Evolutionary conservation across 2,329 filamentous ascomycete genomes (phyloP), one percentile per base, ranked within the genome.

Genomic region (Cladophialophora yegresii): DNA sequence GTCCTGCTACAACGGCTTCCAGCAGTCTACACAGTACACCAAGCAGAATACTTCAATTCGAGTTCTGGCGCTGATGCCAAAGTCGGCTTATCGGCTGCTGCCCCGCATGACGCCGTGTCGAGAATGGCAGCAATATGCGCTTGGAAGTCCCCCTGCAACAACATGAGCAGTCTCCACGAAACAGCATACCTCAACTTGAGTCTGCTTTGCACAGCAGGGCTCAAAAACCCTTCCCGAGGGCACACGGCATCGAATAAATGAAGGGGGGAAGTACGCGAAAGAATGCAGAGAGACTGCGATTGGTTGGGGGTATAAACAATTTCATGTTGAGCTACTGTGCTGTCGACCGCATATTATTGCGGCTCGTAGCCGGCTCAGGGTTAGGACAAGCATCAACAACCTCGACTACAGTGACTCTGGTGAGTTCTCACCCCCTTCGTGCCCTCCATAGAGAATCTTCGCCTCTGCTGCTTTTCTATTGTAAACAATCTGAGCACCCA

Each of bases 271-370:
- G 33, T n/a, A 54, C 23, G n/a, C 16, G 43, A n/a, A 22, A 32
- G 12, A 56, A 47, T 9, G 33, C 26, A 30, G 59, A 55, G 30
- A 55, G 40, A 6, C 26, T 28, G 26, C 26, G 26, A 3, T 51
- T 6, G 4, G 26, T 56, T 40, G 43, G 57, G 45, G 53, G 62
- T 50, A 67, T 62, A 47, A 64, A 54, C n/a, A 54, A 54, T 45
- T 56, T 62, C 49, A 64, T 64, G 62, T 62, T 64, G 65, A 62
- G 58, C 49, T 64, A 64, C 62, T 53, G 62, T 64, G 58, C 58
- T 59, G 63, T 59, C 55, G 43, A 51, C 3, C 13, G 20, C 47
- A 23, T 28, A 13, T 26, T 6, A 23, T 51, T 51, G 47, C 6
- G 13, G 51, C 51, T 54, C 23, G 10, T 20, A 7, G 16, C 30